Evolutionary conservation across 2,329 filamentous ascomycete species (phyloP).

Genomic region (Cryphonectria naterciae): DNA sequence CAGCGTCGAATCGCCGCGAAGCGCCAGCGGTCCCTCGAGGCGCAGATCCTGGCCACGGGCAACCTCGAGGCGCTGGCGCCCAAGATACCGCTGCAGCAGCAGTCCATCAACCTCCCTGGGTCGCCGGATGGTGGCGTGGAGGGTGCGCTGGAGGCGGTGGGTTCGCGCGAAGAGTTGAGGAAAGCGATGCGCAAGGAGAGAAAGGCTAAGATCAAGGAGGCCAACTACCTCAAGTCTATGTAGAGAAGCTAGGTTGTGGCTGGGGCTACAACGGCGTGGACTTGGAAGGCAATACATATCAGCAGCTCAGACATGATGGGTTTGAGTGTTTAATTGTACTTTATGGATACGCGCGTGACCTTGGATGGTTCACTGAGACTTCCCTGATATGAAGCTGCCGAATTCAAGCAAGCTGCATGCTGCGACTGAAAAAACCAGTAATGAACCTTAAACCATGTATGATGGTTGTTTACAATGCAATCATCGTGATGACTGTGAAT

Average conservation of each 20-base stretch:
- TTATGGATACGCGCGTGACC: background rate
- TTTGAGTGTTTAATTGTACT: background rate
- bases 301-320: background rate
- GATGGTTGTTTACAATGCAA: background rate
- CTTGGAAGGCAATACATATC: background rate
- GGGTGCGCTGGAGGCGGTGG: slow-evolving; percentile 52
- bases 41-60: slow-evolving; percentile 64
- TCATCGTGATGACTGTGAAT: background rate
- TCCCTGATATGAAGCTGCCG: background rate
- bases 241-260: slow-evolving; percentile 39
- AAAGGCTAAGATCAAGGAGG: slow-evolving; percentile 79
- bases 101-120: slow-evolving; percentile 73
- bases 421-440: background rate
- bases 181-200: slow-evolving; percentile 75
- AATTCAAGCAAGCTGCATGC: background rate
- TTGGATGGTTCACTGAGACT: background rate
- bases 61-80: slow-evolving; percentile 67
- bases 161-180: slow-evolving; percentile 65
- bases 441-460: background rate
- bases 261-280: background rate
- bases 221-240: slow-evolving; percentile 84
- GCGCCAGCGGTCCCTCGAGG: slow-evolving; percentile 59
- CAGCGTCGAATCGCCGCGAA: slow-evolving; percentile 74
- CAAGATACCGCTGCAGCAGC: slow-evolving; percentile 76
- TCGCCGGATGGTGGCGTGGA: slow-evolving; percentile 47